Conservation (phyloP, 2,329 filamentous ascomycete species). For the Pestalotiopsis sp. region DNA sequence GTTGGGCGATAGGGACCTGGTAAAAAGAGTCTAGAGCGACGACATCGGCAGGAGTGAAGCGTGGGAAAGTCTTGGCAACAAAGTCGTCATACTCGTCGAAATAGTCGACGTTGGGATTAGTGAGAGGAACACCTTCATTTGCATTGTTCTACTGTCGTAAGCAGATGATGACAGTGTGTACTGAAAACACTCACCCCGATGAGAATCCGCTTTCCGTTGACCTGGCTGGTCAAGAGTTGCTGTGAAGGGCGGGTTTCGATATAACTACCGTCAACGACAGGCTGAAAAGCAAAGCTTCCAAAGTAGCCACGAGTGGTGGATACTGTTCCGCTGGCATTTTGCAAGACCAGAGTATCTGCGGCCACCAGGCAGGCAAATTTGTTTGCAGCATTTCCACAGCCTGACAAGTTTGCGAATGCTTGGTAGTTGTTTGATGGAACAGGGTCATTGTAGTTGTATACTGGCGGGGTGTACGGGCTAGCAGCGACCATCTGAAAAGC, state of each 20-base stretch:
- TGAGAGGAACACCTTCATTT: slow-evolving; percentile 33
- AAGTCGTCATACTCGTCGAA: neutral
- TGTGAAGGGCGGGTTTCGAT: slow-evolving; percentile 30
- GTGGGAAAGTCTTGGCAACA: neutral
- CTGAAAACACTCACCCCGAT: slow-evolving; percentile 15
- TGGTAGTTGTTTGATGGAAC: slow-evolving; percentile 33
- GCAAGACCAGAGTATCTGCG: slow-evolving; percentile 33
- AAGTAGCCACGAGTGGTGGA: slow-evolving; percentile 29
- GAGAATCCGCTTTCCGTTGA: slow-evolving; percentile 36
- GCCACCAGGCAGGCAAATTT: slow-evolving; percentile 35
- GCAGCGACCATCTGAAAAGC: neutral
- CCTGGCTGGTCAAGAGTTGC: slow-evolving; percentile 28
- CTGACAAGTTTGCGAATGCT: slow-evolving; percentile 27
- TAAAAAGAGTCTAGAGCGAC: neutral
- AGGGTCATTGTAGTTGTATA: slow-evolving; percentile 29
- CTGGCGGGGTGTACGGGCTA: slow-evolving; percentile 3
- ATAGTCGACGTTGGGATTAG: neutral
- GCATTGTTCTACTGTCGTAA: slow-evolving; percentile 29
- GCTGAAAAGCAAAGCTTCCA: slow-evolving; percentile 31
- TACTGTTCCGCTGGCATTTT: slow-evolving; percentile 29
- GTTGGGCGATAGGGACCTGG: neutral
- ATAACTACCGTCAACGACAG: slow-evolving; percentile 37
- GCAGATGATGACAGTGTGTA: neutral
- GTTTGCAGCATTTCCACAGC: neutral
- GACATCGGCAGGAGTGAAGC: neutral